phyloP scores from a whole-genome alignment of 768 basidiomycete species.

The Suillus fuscotomentosus region DNA sequence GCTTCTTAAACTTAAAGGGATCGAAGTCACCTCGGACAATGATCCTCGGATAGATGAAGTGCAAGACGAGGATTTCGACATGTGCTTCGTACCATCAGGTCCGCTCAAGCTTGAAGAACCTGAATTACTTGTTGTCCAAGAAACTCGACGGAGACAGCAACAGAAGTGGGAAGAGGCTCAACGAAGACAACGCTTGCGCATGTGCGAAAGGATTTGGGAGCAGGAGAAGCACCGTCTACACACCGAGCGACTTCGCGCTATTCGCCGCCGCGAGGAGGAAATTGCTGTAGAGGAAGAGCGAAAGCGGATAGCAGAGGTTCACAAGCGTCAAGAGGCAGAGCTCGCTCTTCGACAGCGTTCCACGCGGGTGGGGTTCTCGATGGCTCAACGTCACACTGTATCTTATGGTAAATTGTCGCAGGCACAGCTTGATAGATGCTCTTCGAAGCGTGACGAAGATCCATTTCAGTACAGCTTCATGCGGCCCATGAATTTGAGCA shows the following conservation, averaged over 20 bases:
- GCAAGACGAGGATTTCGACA: constrained; percentile 45
- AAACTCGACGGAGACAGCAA: constrained; percentile 32
- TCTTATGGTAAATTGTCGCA: constrained; percentile 11
- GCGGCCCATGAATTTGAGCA: constrained; percentile 22
- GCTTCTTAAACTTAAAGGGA: constrained; percentile 58
- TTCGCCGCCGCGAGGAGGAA: constrained; percentile 34
- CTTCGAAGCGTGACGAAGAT: constrained; percentile 19
- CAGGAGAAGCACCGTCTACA: constrained; percentile 43
- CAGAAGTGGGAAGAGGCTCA: constrained; percentile 35
- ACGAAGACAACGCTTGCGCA: constrained; percentile 39
- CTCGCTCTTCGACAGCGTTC: constrained; percentile 12
- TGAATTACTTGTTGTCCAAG: constrained; percentile 37
- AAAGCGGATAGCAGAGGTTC: constrained; percentile 19
- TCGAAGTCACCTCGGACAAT: constrained; percentile 55
- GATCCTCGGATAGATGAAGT: constrained; percentile 66
- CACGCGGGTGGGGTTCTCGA: constrained; percentile 20
- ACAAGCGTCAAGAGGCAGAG: constrained; percentile 7
- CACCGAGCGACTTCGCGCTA: constrained; percentile 35
- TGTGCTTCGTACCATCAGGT: constrained; percentile 38
- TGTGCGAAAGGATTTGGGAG: constrained; percentile 49
- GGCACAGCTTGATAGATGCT: constrained; percentile 15
- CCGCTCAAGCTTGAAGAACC: constrained; percentile 40
- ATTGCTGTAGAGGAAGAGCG: constrained; percentile 24
- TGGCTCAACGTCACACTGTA: not conserved
- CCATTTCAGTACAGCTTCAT: constrained; percentile 34